Percentiles rank a stretch among this genome's conserved stretches.
These are phyloP conservation scores for Lactarius sp. DNA, from an alignment of 768 basidiomycete species.

Conservation along the genomic window DNA sequence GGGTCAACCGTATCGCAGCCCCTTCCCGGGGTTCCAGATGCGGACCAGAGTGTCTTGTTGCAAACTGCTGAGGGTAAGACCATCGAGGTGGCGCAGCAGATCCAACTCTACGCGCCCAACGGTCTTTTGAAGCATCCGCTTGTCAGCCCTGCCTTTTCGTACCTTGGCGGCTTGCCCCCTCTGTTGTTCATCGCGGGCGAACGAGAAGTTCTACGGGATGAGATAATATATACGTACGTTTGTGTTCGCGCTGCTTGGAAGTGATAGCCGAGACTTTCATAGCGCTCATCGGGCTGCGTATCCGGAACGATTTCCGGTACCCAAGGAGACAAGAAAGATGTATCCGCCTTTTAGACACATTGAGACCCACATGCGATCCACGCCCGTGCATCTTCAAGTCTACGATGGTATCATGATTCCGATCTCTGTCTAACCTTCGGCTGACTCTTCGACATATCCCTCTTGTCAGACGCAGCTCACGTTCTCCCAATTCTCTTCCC, in stretches of 20 bases:
- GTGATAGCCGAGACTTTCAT: background rate
- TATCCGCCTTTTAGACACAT: conserved; percentile 57
- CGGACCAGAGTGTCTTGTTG: conserved; percentile 44
- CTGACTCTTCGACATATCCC: conserved; percentile 11
- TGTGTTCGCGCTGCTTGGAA: background rate
- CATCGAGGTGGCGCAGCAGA: conserved; percentile 56
- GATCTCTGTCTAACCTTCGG: background rate
- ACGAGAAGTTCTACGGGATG: conserved; percentile 88
- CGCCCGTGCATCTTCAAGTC: conserved; percentile 86
- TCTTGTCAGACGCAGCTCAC: conserved; percentile 58
- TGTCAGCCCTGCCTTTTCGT: conserved; percentile 73
- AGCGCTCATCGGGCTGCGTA: conserved; percentile 91
- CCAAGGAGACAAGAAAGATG: conserved; percentile 41
- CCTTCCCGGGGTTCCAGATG: conserved; percentile 31
- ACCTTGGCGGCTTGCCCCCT: conserved; percentile 89
- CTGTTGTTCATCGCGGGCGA: conserved; percentile 81
- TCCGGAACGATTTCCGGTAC: conserved; percentile 61
- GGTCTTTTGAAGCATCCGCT: conserved; percentile 72
- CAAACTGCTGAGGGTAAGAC: conserved; percentile 46
- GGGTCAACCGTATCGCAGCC: conserved; percentile 47
- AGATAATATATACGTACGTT: conserved; percentile 78
- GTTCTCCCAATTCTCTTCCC: conserved; percentile 68
- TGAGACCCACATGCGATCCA: conserved; percentile 50
- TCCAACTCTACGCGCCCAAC: conserved; percentile 87
- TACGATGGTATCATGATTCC: conserved; percentile 64